Evolutionary conservation across 768 basidiomycete species (phyloP).

Genomic region (Lentinula aciculospora): DNA sequence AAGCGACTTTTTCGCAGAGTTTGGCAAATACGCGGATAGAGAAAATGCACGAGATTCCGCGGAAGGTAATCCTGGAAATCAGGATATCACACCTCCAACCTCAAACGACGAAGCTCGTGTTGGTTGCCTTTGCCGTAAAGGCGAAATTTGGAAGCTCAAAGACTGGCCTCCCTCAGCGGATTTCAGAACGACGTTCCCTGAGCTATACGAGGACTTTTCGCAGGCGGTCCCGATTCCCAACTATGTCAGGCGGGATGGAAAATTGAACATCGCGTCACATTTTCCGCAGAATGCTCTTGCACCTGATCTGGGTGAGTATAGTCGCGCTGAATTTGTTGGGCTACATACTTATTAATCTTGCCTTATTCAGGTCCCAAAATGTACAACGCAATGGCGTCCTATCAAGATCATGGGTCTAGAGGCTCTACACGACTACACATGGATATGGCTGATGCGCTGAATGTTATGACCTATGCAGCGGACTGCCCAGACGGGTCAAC

Average conservation of each 20-base stretch:
- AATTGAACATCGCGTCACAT: slow-evolving; percentile 83
- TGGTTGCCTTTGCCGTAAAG: background rate
- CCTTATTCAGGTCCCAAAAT: slow-evolving; percentile 82
- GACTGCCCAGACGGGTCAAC: slow-evolving; percentile 49
- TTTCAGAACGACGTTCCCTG: slow-evolving; percentile 79
- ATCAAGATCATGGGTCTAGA: slow-evolving; percentile 59
- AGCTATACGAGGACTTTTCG: slow-evolving; percentile 82
- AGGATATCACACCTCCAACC: background rate
- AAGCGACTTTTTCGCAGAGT: slow-evolving; percentile 71
- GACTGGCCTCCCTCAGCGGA: slow-evolving; percentile 92
- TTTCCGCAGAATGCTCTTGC: slow-evolving; percentile 75
- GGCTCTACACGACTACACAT: slow-evolving; percentile 89
- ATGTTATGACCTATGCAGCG: slow-evolving; percentile 80
- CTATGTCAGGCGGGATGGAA: slow-evolving; percentile 88
- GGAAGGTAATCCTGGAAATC: background rate
- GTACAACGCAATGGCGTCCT: slow-evolving; percentile 86
- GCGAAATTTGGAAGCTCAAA: slow-evolving; percentile 29
- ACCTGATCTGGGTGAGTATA: slow-evolving; percentile 67
- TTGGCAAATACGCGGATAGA: slow-evolving; percentile 61
- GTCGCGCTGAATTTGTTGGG: too few species aligned
- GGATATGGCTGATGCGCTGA: slow-evolving; percentile 93
- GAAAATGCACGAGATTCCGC: slow-evolving; percentile 5
- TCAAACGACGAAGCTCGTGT: slow-evolving; percentile 26
- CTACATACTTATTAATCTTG: background rate
- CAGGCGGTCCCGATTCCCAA: slow-evolving; percentile 81